phyloP scores from a whole-genome alignment of 352 stramenopile genomes.

The Pythium aphanidermatum region DNA sequence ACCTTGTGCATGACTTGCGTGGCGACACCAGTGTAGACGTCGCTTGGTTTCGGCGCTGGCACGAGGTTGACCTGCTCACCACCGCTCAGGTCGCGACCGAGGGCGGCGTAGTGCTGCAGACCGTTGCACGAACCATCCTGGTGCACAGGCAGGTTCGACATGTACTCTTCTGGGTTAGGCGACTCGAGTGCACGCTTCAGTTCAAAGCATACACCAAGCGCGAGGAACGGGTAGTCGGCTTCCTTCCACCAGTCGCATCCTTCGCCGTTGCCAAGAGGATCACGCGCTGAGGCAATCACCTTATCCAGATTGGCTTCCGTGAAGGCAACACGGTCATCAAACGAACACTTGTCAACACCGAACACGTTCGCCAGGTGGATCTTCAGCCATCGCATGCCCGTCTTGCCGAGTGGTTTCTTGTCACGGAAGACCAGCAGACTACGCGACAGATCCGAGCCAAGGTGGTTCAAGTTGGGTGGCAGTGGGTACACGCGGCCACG shows the following conservation, averaged over 20 bases:
- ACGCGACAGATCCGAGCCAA: slow-evolving; percentile 98
- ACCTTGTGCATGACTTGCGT: slow-evolving; percentile 78
- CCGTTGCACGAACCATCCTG: slow-evolving; percentile 99
- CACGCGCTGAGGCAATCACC: slow-evolving; percentile 81
- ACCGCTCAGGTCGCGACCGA: slow-evolving; percentile 93
- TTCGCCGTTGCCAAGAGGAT: slow-evolving; percentile 85
- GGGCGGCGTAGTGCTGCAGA: slow-evolving; percentile 98
- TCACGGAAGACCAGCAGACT: slow-evolving; percentile 95
- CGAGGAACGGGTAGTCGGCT: slow-evolving; percentile 97
- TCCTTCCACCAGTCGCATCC: slow-evolving; percentile 92
- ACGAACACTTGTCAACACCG: slow-evolving; percentile 92
- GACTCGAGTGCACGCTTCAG: slow-evolving; percentile 91
- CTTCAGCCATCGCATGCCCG: slow-evolving; percentile 98
- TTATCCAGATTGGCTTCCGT: slow-evolving; percentile 93
- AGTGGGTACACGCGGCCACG: slow-evolving; percentile 97
- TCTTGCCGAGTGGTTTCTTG: slow-evolving; percentile 91
- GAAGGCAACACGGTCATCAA: slow-evolving; percentile 96
- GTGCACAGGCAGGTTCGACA: slow-evolving; percentile 96
- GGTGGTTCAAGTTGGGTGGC: slow-evolving; percentile 97
- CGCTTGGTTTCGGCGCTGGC: slow-evolving; percentile 88
- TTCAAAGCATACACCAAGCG: slow-evolving; percentile 96
- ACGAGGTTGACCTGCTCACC: slow-evolving; percentile 97
- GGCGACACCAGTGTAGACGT: slow-evolving; percentile 97
- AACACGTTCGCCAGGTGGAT: slow-evolving; percentile 94
- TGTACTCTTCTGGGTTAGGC: slow-evolving; percentile 92